Evolutionary conservation across 805 yeast genomes (phyloP), one percentile per base, ranked within the genome.

Genomic region (Wickerhamiella occidentalis): DNA sequence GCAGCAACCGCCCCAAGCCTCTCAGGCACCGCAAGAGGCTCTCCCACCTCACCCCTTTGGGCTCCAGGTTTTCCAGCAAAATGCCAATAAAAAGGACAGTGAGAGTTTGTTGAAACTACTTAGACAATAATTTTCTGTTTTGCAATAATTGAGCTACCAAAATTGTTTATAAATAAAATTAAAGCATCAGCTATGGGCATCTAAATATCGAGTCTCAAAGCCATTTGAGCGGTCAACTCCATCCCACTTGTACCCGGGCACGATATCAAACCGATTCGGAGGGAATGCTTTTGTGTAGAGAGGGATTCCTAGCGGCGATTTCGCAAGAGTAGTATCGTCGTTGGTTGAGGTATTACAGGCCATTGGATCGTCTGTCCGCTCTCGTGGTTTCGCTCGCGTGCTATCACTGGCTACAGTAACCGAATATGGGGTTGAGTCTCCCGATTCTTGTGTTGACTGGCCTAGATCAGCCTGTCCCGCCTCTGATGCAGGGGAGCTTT

Each of bases 141-240:
- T n/a, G n/a, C n/a, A n/a, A 15, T 9, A 4, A 6, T 36, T 15
- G 5, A 12, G 35, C 29, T 40, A 21, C n/a, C 37, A 26, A 13
- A 2, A 6, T 21, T 22, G 23, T 18, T 21, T 28, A 41, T 12
- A n/a, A 13, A 6, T n/a, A n/a, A n/a, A 33, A 15, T 11, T 33
- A 33, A 11, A 33, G 38, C 18, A 33, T 33, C 25, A 28, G 22
- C 26, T 21, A 18, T 45, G 48, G 2, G 22, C 12, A 15, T 53
- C 69, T 54, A 83, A 71, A 71, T 83, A 74, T 49, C 73, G 68
- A 45, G 66, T 68, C 61, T 88, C 97, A 64, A 83, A 88, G 3
- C 95, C 96, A 60, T 82, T 88, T 0, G 94, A 79, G 52, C 97
- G 68, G 64, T 85, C 88, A 1, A 88, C 79, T 0, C 96, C 96